Evolutionary conservation across 169 alveolate species (phyloP).

Genomic region (Plasmodium adleri): DNA sequence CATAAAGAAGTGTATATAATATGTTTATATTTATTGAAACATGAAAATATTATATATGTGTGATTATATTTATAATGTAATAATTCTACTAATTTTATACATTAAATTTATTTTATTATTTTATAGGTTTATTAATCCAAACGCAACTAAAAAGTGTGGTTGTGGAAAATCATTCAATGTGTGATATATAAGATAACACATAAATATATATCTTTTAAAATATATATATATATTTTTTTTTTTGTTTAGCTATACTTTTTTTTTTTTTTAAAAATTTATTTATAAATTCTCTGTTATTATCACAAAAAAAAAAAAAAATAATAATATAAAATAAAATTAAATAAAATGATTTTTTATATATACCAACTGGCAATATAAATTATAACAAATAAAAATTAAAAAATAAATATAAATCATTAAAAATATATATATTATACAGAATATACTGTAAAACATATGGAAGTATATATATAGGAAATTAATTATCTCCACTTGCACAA

Average conservation of each 20-base stretch:
- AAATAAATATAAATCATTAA: background rate
- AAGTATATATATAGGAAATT: background rate
- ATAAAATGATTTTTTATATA: conserved; percentile 10
- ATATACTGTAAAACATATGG: too few species aligned
- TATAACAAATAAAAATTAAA: conserved; percentile 14
- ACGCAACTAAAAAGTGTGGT: conserved; percentile 77
- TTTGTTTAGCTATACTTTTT: conserved; percentile 9
- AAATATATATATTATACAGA: background rate
- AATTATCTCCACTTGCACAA: conserved; percentile 93
- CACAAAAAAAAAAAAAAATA: conserved; percentile 18
- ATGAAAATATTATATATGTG: too few species aligned
- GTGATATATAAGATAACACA: conserved; percentile 5
- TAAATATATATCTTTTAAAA: background rate
- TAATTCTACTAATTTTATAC: too few species aligned
- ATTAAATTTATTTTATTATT: conserved; percentile 13
- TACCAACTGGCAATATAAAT: background rate
- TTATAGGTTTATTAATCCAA: conserved; percentile 75
- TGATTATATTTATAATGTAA: too few species aligned
- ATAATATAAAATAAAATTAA: conserved; percentile 3
- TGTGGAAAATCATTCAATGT: conserved; percentile 76
- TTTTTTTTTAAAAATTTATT: conserved; percentile 6
- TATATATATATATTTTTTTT: background rate
- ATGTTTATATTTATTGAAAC: background rate
- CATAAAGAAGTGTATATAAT: background rate
- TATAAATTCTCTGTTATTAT: conserved; percentile 7